A percentile compares a stretch with the other conserved stretches of the same genome.
These are phyloP conservation scores for Cutaneotrichosporon sp. DNA, from an alignment of 1,284 basidiomycete species.

Conservation along the genomic window DNA sequence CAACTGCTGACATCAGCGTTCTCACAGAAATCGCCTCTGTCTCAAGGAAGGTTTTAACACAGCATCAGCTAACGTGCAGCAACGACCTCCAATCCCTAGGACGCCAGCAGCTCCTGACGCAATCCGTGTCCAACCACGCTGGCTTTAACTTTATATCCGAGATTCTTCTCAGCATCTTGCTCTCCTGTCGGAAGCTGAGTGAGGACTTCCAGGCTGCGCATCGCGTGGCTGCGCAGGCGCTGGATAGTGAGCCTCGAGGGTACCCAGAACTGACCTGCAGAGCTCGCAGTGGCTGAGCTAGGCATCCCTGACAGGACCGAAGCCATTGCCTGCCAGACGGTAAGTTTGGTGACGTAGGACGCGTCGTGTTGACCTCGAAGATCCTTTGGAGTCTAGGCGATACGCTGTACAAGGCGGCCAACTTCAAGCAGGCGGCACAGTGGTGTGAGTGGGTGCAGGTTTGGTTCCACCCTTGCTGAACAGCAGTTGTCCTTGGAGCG, in stretches of 20 bases:
- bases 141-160: neutral
- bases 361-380: neutral
- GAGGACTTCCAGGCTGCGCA: slow-evolving; percentile 8
- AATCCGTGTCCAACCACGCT: neutral
- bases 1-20: slow-evolving; percentile 5
- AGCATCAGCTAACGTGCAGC: slow-evolving; percentile 1
- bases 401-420: neutral
- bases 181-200: slow-evolving; percentile 10
- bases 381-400: slow-evolving; percentile 21
- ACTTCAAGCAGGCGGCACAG: slow-evolving; percentile 14
- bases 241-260: slow-evolving; percentile 5
- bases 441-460: slow-evolving; percentile 18
- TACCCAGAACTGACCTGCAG: neutral
- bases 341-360: neutral
- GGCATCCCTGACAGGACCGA: neutral
- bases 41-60: neutral
- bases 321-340: slow-evolving; percentile 17
- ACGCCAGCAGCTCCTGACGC: slow-evolving; percentile 5
- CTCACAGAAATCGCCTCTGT: slow-evolving; percentile 11
- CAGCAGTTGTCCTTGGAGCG: slow-evolving; percentile 13
- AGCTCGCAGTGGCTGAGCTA: neutral
- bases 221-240: slow-evolving; percentile 1
- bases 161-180: slow-evolving; percentile 12
- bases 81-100: slow-evolving; percentile 15
- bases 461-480: neutral